phyloP scores from a whole-genome alignment of 805 yeast genomes.

The Saccharomyces kudriavzevii region DNA sequence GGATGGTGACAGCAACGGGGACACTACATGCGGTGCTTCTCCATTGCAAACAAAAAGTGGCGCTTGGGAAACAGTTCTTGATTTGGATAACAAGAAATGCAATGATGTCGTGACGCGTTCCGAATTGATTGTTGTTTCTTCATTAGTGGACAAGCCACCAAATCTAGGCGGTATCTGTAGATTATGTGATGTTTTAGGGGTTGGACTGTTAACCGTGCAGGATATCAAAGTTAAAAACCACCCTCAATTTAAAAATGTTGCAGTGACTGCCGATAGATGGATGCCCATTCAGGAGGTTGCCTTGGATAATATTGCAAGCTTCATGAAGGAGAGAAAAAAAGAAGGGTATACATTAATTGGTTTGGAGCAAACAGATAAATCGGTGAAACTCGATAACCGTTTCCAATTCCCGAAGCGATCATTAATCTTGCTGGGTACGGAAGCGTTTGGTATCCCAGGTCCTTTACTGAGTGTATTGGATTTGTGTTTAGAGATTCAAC shows the following conservation, averaged over 20 bases:
- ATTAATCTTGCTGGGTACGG: slow-evolving; percentile 72
- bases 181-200: slow-evolving; percentile 86
- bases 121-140: slow-evolving; percentile 82
- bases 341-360: slow-evolving; percentile 87
- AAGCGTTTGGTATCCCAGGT: slow-evolving; percentile 88
- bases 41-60: slow-evolving; percentile 85
- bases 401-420: slow-evolving; percentile 74
- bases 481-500: slow-evolving; percentile 83
- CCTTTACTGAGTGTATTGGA: slow-evolving; percentile 74
- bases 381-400: slow-evolving; percentile 57
- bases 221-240: slow-evolving; percentile 56
- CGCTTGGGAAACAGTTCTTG: slow-evolving; percentile 70
- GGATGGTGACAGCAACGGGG: background rate
- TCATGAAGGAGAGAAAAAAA: slow-evolving; percentile 49
- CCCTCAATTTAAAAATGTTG: slow-evolving; percentile 74
- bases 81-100: slow-evolving; percentile 39
- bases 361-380: slow-evolving; percentile 84
- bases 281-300: slow-evolving; percentile 84
- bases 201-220: slow-evolving; percentile 68
- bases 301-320: slow-evolving; percentile 43
- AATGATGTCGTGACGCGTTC: slow-evolving; percentile 51
- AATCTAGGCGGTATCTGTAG: slow-evolving; percentile 92
- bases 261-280: slow-evolving; percentile 93
- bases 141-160: slow-evolving; percentile 86
- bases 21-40: slow-evolving; percentile 18